Evolutionary conservation across 2,329 filamentous ascomycete genomes (phyloP), one percentile per base, ranked within the genome.

Genomic region (Thelonectria blattea): DNA sequence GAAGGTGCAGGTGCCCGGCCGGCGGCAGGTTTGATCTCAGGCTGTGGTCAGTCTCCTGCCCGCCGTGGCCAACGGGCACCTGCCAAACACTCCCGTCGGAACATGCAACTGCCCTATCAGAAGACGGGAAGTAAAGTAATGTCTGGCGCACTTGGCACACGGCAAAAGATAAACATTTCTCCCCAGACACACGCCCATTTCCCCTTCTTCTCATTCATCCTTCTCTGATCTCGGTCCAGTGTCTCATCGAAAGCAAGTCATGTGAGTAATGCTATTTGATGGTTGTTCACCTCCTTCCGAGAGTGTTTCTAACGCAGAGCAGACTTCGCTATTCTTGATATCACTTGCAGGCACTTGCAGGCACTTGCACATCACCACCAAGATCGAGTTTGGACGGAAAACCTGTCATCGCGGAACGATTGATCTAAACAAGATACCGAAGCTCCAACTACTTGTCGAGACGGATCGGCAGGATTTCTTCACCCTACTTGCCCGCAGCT

Each of bases 31-130:
- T 47, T 41, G 45, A 51, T 32, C 52, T 58, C n/a, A 17, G 50
- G 11, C 20, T 30, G 20, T 45, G 3, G 18, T 22, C 42, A 8
- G 39, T 20, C 60, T 43, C 43, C 46, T 49, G 60, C 58, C 39
- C 20, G 12, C 27, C 5, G 27, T 9, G 27, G 27, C 27, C 27
- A 30, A 30, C 27, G 27, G 27, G 27, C 53, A 54, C 15, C 52
- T 62, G 60, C 32, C 52, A 43, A 52, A 46, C 55, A 54, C 37
- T 50, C 42, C 12, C 32, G 27, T 11, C 42, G 15, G 41, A 15
- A 37, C 18, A 30, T n/a, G 30, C 5, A 18, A 10, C 41, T 43
- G 34, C 34, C 34, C 34, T 37, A 37, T 37, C 34, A 37, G 15
- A 37, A 14, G 34, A 37, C 27, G 27, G 27, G 27, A 30, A 30